Conservation (phyloP, 2,329 filamentous ascomycete genomes). For the Paraphoma sp. region DNA sequence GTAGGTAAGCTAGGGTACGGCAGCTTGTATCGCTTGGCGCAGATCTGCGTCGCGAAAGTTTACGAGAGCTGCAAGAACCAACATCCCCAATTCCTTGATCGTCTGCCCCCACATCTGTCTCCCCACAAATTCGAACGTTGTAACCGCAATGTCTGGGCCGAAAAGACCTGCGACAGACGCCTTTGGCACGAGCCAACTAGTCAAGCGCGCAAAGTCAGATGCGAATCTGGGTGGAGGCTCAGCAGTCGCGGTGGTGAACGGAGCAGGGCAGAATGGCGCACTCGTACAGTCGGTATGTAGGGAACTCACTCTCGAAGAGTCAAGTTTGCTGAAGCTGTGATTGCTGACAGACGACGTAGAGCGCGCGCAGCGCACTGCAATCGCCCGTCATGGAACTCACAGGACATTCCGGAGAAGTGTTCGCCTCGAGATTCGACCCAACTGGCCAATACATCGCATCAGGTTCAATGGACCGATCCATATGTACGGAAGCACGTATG, state of each 20-base stretch:
- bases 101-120: neutral
- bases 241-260: constrained; percentile 65
- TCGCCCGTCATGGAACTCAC: constrained; percentile 94
- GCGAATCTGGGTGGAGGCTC: constrained; percentile 58
- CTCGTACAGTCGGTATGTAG: constrained; percentile 71
- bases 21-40: constrained; percentile 15
- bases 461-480: constrained; percentile 91
- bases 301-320: constrained; percentile 47
- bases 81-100: neutral
- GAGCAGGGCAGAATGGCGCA: constrained; percentile 64
- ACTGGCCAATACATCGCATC: constrained; percentile 90
- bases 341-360: constrained; percentile 59
- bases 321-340: constrained; percentile 36
- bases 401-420: constrained; percentile 81
- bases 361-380: constrained; percentile 78
- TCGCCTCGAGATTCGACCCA: constrained; percentile 87
- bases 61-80: constrained; percentile 15
- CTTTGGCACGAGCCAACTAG: constrained; percentile 78
- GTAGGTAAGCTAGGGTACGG: neutral
- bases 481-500: constrained; percentile 65
- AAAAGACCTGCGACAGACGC: constrained; percentile 90
- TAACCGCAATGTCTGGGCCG: constrained; percentile 76
- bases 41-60: constrained; percentile 23
- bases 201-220: constrained; percentile 86
- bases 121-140: constrained; percentile 1